These are phyloP conservation scores for Pseudogymnoascus sp. DNA, from an alignment of 2,329 filamentous ascomycete species.

Conservation along the genomic window DNA sequence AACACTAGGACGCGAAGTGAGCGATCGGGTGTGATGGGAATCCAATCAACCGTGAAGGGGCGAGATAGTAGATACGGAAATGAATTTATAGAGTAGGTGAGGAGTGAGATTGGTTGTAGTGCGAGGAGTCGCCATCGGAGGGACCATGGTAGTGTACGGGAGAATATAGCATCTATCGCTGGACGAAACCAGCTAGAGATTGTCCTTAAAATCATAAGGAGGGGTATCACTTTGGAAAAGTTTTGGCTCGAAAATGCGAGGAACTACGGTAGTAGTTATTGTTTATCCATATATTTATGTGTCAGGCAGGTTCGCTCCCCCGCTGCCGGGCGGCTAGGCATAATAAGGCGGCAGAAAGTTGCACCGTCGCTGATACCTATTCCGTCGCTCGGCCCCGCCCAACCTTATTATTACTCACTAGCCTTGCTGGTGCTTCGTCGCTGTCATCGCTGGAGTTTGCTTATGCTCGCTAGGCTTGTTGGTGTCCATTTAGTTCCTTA, in stretches of 20 bases:
- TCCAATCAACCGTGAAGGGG: conserved; percentile 29
- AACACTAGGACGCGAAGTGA: conserved; percentile 32
- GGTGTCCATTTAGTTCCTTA: no score
- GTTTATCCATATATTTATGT: neutral
- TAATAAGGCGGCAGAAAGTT: neutral
- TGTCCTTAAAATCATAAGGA: neutral
- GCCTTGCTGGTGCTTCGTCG: no score
- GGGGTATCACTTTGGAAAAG: neutral
- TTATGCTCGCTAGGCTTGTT: no score
- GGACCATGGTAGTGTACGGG: conserved; percentile 30
- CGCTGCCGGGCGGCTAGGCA: neutral
- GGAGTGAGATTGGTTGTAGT: conserved; percentile 34
- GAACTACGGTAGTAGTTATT: neutral
- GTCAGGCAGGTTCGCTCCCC: neutral
- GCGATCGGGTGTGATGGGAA: conserved; percentile 25
- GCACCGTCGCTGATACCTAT: neutral
- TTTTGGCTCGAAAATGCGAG: neutral
- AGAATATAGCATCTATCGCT: conserved; percentile 30
- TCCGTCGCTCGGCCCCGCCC: neutral
- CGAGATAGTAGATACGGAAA: conserved; percentile 31
- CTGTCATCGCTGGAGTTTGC: no score
- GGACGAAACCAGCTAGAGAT: conserved; percentile 18
- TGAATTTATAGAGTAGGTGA: conserved; percentile 32
- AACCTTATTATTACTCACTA: no score
- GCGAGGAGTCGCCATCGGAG: conserved; percentile 37